Percentiles rank a stretch among this genome's conserved stretches.
Conservation (phyloP, 345 rosid species). For the Alliaria petiolata region DNA sequence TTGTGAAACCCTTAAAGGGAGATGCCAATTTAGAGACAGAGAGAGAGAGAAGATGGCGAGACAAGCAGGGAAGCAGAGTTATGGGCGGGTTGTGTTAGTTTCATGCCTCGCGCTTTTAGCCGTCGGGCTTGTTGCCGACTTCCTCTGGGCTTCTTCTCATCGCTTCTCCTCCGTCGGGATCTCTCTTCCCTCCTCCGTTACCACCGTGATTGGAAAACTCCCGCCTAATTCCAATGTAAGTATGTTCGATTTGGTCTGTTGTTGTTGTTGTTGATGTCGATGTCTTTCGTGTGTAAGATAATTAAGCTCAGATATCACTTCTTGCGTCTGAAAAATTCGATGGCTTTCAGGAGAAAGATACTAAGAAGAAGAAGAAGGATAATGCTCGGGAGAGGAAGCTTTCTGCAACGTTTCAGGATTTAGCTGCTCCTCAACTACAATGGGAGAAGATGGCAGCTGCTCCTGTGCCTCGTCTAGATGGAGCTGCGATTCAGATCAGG, state of each 20-base stretch:
- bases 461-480: slow-evolving; percentile 93
- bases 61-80: slow-evolving; percentile 43
- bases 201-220: slow-evolving; percentile 8
- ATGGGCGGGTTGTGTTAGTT: slow-evolving; percentile 42
- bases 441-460: slow-evolving; percentile 92
- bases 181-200: slow-evolving; percentile 22
- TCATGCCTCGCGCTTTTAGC: slow-evolving; percentile 46
- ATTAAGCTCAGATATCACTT: background rate
- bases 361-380: slow-evolving; percentile 32
- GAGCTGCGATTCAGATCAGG: slow-evolving; percentile 85
- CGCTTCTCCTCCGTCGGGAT: slow-evolving; percentile 39
- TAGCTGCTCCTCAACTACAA: slow-evolving; percentile 65
- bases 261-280: too few relatives aligned
- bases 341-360: background rate
- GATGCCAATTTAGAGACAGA: slow-evolving; percentile 21
- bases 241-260: background rate
- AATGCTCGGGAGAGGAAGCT: slow-evolving; percentile 48
- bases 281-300: background rate
- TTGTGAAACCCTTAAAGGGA: slow-evolving; percentile 2
- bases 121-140: slow-evolving; percentile 60
- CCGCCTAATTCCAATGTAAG: slow-evolving; percentile 25
- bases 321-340: background rate
- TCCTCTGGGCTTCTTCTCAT: slow-evolving; percentile 83
- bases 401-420: slow-evolving; percentile 91
- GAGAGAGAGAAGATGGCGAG: background rate